Evolutionary conservation across 805 yeast species (phyloP).

Genomic region (Metschnikowia drakensbergensis): DNA sequence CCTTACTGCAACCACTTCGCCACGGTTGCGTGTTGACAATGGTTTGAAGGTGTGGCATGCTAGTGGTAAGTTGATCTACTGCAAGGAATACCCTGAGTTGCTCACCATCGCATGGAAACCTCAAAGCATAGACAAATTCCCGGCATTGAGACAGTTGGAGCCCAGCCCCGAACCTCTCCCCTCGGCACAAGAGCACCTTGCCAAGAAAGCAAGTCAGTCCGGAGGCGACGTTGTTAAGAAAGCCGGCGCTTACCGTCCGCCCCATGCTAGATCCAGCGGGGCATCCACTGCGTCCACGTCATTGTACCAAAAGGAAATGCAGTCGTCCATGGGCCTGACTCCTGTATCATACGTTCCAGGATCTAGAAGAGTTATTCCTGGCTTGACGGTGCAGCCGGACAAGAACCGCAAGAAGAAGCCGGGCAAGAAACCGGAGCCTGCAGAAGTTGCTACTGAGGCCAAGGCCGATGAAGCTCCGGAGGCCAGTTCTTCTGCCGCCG

Average conservation of each 20-base stretch:
- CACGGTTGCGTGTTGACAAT: constrained; percentile 94
- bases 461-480: background rate
- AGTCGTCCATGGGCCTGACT: constrained; percentile 15
- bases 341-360: constrained; percentile 23
- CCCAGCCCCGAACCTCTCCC: constrained; percentile 66
- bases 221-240: constrained; percentile 43
- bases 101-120: constrained; percentile 84
- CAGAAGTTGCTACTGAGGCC: constrained; percentile 19
- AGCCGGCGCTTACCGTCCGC: constrained; percentile 93
- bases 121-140: constrained; percentile 50
- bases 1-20: constrained; percentile 94
- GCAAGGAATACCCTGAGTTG: constrained; percentile 78
- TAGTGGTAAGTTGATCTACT: constrained; percentile 73
- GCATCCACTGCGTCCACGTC: constrained; percentile 41
- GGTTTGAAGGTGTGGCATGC: constrained; percentile 93
- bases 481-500: constrained; percentile 45
- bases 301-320: constrained; percentile 55
- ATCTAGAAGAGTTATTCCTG: constrained; percentile 47
- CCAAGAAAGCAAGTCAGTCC: constrained; percentile 35
- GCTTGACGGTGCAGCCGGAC: constrained; percentile 49
- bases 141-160: constrained; percentile 46
- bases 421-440: constrained; percentile 9
- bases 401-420: constrained; percentile 32
- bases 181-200: constrained; percentile 59
- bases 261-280: constrained; percentile 70